A percentile compares a stretch with the other conserved stretches of the same genome.
Evolutionary conservation across 78 protist species (phyloP).

Genomic region (Creolimax fragrantissima): DNA sequence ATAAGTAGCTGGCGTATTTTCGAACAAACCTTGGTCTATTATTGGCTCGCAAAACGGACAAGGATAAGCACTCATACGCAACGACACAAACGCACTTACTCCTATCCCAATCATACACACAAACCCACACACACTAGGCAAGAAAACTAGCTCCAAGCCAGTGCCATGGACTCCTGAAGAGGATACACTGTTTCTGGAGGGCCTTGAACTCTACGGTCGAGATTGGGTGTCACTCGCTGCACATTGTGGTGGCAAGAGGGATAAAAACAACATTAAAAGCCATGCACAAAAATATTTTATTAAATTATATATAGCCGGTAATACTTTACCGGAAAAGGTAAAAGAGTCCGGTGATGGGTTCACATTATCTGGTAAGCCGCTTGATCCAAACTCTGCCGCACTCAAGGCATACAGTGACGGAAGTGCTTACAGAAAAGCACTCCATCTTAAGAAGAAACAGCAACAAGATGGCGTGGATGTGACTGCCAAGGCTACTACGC

Average conservation of each 20-base stretch:
- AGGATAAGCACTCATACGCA: no score
- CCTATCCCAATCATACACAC: no score
- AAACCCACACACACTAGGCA: background rate
- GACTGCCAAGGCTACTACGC: background rate
- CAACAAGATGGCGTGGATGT: background rate
- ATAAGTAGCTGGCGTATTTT: no score
- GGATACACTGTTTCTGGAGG: conserved; percentile 17
- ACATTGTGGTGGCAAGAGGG: background rate
- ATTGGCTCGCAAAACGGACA: no score
- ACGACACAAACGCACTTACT: no score
- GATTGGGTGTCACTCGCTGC: conserved; percentile 19
- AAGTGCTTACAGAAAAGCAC: background rate
- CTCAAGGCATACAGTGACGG: background rate
- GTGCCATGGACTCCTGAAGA: conserved; percentile 24
- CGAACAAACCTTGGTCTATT: no score
- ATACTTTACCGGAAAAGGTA: conserved; percentile 23
- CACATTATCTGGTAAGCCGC: conserved; percentile 27
- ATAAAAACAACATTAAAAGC: background rate
- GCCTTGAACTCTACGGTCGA: conserved; percentile 33
- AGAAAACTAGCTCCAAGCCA: background rate
- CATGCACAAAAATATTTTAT: conserved; percentile 36
- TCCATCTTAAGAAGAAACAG: no score
- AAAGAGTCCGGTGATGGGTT: background rate
- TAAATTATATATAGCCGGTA: background rate
- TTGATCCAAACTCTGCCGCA: conserved; percentile 19